A percentile compares a stretch with the other conserved stretches of the same genome.
phyloP scores from a whole-genome alignment of 208 protist species.

The Zelonia costaricensis region DNA sequence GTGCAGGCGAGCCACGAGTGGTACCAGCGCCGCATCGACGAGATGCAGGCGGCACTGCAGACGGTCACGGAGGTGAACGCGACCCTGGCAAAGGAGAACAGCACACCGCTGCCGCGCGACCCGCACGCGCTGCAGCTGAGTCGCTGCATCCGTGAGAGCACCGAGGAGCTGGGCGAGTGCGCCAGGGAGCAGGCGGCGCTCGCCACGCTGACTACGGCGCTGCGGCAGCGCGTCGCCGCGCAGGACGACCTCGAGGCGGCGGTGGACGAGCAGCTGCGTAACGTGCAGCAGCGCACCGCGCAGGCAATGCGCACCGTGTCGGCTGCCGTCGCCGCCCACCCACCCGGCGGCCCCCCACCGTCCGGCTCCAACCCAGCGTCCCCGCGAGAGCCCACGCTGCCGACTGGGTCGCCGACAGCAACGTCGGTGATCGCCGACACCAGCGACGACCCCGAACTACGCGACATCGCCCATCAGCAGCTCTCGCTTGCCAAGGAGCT shows the following conservation, averaged over 20 bases:
- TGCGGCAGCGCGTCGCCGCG: slow-evolving; percentile 60
- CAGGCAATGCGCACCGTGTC: slow-evolving; percentile 27
- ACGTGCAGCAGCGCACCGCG: slow-evolving; percentile 30
- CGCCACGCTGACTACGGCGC: slow-evolving; percentile 33
- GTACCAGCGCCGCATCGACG: slow-evolving; percentile 33
- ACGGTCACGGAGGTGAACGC: slow-evolving; percentile 39
- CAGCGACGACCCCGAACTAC: slow-evolving; percentile 57
- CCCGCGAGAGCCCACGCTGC: slow-evolving; percentile 18
- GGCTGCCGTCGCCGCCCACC: slow-evolving; percentile 20
- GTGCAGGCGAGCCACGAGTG: slow-evolving; percentile 24
- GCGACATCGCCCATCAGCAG: slow-evolving; percentile 72
- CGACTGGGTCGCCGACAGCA: slow-evolving; percentile 14
- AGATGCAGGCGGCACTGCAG: slow-evolving; percentile 36
- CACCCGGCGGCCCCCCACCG: slow-evolving; percentile 9
- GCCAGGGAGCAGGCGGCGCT: slow-evolving; percentile 48
- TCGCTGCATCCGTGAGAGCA: slow-evolving; percentile 54
- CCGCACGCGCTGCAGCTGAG: slow-evolving; percentile 68
- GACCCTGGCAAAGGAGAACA: slow-evolving; percentile 66
- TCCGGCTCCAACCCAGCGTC: slow-evolving; percentile 1
- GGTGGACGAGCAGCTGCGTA: slow-evolving; percentile 65
- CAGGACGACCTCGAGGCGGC: slow-evolving; percentile 69
- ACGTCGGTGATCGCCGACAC: slow-evolving; percentile 24
- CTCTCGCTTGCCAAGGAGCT: slow-evolving; percentile 71
- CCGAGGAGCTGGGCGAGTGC: slow-evolving; percentile 43
- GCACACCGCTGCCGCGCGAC: slow-evolving; percentile 66